These are phyloP conservation scores for Scytalidium lignicola DNA, from an alignment of 2,329 filamentous ascomycete species.

Conservation along the genomic window DNA sequence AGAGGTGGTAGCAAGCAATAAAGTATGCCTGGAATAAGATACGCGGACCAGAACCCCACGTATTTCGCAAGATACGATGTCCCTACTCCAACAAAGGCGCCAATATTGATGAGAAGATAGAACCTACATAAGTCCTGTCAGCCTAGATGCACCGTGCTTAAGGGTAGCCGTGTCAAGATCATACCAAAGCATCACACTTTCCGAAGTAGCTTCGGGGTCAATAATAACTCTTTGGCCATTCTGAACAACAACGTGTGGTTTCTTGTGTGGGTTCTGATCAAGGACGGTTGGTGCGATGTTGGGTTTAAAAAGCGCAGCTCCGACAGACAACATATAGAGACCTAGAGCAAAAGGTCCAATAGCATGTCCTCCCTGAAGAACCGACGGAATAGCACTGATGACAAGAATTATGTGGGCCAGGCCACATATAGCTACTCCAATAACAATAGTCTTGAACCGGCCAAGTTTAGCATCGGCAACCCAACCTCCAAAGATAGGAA, in stretches of 20 bases:
- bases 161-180: no score
- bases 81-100: constrained; percentile 43
- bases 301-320: constrained; percentile 59
- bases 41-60: constrained; percentile 62
- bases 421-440: constrained; percentile 45
- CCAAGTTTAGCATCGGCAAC: constrained; percentile 56
- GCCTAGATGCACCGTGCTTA: no score
- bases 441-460: constrained; percentile 57
- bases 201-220: constrained; percentile 52
- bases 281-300: constrained; percentile 61
- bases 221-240: constrained; percentile 55
- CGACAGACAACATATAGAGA: constrained; percentile 28
- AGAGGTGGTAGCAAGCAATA: constrained; percentile 60
- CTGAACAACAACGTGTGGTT: constrained; percentile 39
- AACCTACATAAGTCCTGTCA: no score
- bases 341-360: constrained; percentile 31
- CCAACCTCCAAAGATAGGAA: constrained; percentile 48
- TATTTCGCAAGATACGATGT: constrained; percentile 36
- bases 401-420: constrained; percentile 44
- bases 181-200: constrained; percentile 57
- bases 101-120: constrained; percentile 66
- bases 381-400: constrained; percentile 25
- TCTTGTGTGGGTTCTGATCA: constrained; percentile 45
- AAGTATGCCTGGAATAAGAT: constrained; percentile 59
- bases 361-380: constrained; percentile 28